Conservation (phyloP, 2,329 filamentous ascomycete species). For the Bipolaris oryzae region DNA sequence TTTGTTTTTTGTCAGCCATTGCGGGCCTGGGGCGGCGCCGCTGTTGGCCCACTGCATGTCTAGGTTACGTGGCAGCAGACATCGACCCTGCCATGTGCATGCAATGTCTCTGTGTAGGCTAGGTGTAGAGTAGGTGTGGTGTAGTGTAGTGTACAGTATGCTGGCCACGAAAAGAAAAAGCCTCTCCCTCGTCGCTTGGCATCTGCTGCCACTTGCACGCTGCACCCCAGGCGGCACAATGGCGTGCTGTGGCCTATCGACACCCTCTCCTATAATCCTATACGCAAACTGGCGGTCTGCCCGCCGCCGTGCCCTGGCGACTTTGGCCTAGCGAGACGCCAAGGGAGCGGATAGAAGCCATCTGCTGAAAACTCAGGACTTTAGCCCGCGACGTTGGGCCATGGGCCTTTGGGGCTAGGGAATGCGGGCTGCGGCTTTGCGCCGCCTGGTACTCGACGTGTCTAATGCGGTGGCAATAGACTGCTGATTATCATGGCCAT, state of each 20-base stretch:
- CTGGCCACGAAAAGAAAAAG: no score
- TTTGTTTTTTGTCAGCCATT: slow-evolving; percentile 13
- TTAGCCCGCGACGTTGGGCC: slow-evolving; percentile 21
- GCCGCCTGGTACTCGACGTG: slow-evolving; percentile 22
- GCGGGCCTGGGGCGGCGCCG: slow-evolving; percentile 4
- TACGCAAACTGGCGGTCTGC: slow-evolving; percentile 39
- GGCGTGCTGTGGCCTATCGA: slow-evolving; percentile 1
- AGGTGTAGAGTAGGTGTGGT: slow-evolving; percentile 1
- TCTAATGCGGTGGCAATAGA: slow-evolving; percentile 32
- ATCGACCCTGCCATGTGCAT: background rate
- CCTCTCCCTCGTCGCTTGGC: slow-evolving; percentile 14
- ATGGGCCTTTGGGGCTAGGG: slow-evolving; percentile 7
- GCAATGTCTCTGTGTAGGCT: background rate
- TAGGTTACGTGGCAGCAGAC: background rate
- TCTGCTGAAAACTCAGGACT: slow-evolving; percentile 28
- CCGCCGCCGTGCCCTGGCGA: slow-evolving; percentile 19
- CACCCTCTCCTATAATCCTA: slow-evolving; percentile 2
- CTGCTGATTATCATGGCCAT: slow-evolving; percentile 8
- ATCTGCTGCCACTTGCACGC: slow-evolving; percentile 1
- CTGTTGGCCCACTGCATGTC: background rate
- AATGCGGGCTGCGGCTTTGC: slow-evolving; percentile 10
- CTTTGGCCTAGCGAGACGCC: slow-evolving; percentile 21
- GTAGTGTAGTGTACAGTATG: no score
- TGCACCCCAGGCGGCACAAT: background rate
- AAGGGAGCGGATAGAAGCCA: slow-evolving; percentile 26